Conservation (phyloP, 257 asterid species). For the Solanum infundibuliforme region DNA sequence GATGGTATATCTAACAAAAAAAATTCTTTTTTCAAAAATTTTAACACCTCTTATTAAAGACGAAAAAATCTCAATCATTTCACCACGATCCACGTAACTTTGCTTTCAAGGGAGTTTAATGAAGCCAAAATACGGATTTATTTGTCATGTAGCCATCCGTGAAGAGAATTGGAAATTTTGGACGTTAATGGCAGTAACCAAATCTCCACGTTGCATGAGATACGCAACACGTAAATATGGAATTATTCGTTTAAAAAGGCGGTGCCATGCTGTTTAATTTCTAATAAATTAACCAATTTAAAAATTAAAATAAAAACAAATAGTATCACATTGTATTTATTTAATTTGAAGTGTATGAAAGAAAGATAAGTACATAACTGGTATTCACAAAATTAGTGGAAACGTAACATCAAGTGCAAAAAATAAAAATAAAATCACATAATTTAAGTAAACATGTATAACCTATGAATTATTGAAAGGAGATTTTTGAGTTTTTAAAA, state of each 20-base stretch:
- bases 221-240: background rate
- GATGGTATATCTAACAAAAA: too few species aligned
- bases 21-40: rapidly evolving
- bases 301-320: background rate
- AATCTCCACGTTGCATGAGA: background rate
- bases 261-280: background rate
- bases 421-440: background rate
- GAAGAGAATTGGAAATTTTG: background rate
- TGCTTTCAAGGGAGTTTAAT: background rate
- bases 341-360: background rate
- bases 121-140: background rate
- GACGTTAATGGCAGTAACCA: background rate
- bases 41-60: too few species aligned
- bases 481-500: background rate
- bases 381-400: background rate
- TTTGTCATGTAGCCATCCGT: background rate
- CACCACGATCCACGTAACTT: background rate
- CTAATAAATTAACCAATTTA: background rate
- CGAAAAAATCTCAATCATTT: rapidly evolving
- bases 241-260: background rate
- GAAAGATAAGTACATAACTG: background rate
- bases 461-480: background rate
- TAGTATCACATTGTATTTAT: background rate
- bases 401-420: background rate
- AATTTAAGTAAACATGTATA: background rate